These are phyloP conservation scores for Hibiscus tridactylites DNA, from an alignment of 345 rosid species.

Conservation along the genomic window DNA sequence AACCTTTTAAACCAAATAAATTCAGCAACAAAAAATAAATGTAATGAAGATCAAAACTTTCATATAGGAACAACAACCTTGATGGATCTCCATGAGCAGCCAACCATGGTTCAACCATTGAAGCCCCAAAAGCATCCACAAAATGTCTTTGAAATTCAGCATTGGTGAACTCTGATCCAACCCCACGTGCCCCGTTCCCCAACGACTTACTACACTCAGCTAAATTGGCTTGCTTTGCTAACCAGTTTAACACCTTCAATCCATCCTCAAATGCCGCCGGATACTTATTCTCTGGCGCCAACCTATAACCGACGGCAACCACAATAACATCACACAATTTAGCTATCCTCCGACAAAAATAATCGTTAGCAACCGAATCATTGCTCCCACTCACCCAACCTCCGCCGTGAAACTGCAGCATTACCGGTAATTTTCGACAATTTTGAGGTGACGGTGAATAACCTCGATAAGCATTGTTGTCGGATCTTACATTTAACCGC, in stretches of 20 bases:
- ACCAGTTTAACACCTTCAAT: slow-evolving; percentile 71
- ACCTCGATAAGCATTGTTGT: slow-evolving; percentile 44
- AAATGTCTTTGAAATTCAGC: slow-evolving; percentile 52
- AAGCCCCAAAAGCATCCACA: slow-evolving; percentile 75
- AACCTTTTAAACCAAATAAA: background rate
- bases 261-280: slow-evolving; percentile 91
- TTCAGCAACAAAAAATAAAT: background rate
- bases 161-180: slow-evolving; percentile 53
- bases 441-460: slow-evolving; percentile 48
- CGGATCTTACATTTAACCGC: slow-evolving; percentile 36
- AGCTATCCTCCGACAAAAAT: slow-evolving; percentile 68
- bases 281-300: slow-evolving; percentile 80
- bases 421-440: slow-evolving; percentile 50
- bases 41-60: slow-evolving; percentile 8
- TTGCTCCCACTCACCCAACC: slow-evolving; percentile 94
- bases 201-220: slow-evolving; percentile 76
- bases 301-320: slow-evolving; percentile 81
- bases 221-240: slow-evolving; percentile 87
- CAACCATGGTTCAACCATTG: slow-evolving; percentile 93
- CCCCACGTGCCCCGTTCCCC: slow-evolving; percentile 35
- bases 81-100: slow-evolving; percentile 89
- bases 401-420: slow-evolving; percentile 92
- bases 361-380: slow-evolving; percentile 85
- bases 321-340: slow-evolving; percentile 80
- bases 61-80: slow-evolving; percentile 34